Percentiles rank a stretch among this genome's conserved stretches.
phyloP scores from a whole-genome alignment of 2,329 filamentous ascomycete species.

The Aureobasidium subglaciale region DNA sequence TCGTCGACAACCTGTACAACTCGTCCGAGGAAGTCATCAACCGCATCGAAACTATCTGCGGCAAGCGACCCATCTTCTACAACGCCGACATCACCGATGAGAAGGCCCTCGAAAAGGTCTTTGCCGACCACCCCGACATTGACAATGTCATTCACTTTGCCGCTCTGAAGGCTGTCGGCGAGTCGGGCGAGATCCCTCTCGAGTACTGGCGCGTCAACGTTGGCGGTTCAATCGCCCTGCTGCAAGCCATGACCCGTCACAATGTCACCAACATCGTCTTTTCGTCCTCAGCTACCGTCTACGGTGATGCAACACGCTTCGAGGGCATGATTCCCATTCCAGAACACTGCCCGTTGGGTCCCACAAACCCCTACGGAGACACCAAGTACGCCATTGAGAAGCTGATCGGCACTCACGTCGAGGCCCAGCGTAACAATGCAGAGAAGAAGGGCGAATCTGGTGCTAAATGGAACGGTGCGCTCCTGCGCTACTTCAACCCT shows the following conservation, averaged over 20 bases:
- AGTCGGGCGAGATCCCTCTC: slow-evolving; percentile 86
- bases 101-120: slow-evolving; percentile 74
- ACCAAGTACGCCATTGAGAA: slow-evolving; percentile 90
- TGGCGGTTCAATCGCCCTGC: slow-evolving; percentile 78
- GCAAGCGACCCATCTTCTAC: slow-evolving; percentile 80
- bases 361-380: slow-evolving; percentile 95
- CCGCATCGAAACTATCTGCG: slow-evolving; percentile 88
- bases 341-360: slow-evolving; percentile 89
- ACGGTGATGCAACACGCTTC: slow-evolving; percentile 93
- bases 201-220: slow-evolving; percentile 99
- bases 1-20: slow-evolving; percentile 96
- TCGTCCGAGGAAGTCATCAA: slow-evolving; percentile 86
- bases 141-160: slow-evolving; percentile 99
- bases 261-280: slow-evolving; percentile 97
- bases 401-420: slow-evolving; percentile 85
- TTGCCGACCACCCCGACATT: slow-evolving; percentile 81
- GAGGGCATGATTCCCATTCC: slow-evolving; percentile 98
- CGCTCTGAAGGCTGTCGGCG: slow-evolving; percentile 94
- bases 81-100: slow-evolving; percentile 84
- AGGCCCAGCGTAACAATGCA: slow-evolving; percentile 74
- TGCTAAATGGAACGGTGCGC: slow-evolving; percentile 83
- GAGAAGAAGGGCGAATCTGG: slow-evolving; percentile 71
- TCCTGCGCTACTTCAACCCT: slow-evolving; percentile 97
- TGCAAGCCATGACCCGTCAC: slow-evolving; percentile 80
- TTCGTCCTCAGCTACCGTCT: slow-evolving; percentile 95